Evolutionary conservation across 2,329 filamentous ascomycete genomes (phyloP), one percentile per base, ranked within the genome.

Genomic region (Colletotrichum siamense): DNA sequence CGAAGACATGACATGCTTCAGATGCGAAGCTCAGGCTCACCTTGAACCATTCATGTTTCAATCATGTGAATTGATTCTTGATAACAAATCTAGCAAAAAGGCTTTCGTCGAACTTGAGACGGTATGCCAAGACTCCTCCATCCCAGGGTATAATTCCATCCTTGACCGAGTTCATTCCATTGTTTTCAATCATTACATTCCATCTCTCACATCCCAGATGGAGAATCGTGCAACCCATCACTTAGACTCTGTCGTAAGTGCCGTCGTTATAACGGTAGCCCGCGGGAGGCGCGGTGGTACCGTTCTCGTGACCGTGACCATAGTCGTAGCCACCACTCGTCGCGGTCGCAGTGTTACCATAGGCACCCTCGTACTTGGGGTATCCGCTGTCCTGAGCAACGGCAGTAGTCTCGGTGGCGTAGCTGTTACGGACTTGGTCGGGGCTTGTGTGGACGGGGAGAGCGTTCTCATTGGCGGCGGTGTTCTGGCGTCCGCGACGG

Each of bases 341-440:
- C 24, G 32, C 30, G 6, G 30, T n/a, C 12, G 34, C 57, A 30
- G 59, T 26, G 13, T 70, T 36, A 24, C 49, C 57, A 36, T 77
- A 77, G 6, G 57, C 55, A 13, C 59, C 59, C 15, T 78, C 79
- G 9, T 70, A 67, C 26, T 80, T 81, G 79, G 82, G 80, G 22
- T 81, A 76, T 18, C 59, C 67, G 9, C 65, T 30, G 15, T 78
- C 76, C 34, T 73, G 76, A 36, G 79, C 81, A 52, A 85, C 81
- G 49, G 82, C 83, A 30, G 82, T 87, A 70, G 79, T 81, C 75
- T 82, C 88, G 15, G 83, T 87, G 77, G 79, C 83, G 77, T 87
- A 83, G 82, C 87, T 89, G 79, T 84, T 85, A 49, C 87, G 85
- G 81, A 89, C 81, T 81, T 87, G 80, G 34, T 82, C 82, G 3